These are phyloP conservation scores for Neocucurbitaria cava DNA, from an alignment of 2,329 filamentous ascomycete species.

Conservation along the genomic window DNA sequence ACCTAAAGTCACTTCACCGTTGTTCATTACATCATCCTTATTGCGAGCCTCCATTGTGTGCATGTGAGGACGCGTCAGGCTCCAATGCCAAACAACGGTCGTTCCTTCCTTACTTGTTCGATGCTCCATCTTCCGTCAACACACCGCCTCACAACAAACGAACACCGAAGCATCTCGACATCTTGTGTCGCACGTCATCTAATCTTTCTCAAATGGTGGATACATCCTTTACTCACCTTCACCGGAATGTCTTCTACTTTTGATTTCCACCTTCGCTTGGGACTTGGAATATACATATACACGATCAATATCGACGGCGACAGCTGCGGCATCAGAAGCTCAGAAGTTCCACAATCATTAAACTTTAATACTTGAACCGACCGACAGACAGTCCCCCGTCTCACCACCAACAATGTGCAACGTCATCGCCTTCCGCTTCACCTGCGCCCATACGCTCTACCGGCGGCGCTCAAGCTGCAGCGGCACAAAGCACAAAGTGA, in stretches of 20 bases:
- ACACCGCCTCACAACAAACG: neutral
- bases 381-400: too few relatives aligned
- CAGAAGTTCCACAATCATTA: too few relatives aligned
- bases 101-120: neutral
- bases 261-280: too few relatives aligned
- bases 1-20: too few relatives aligned
- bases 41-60: too few relatives aligned
- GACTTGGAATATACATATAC: neutral
- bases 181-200: neutral
- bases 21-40: too few relatives aligned
- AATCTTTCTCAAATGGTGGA: neutral
- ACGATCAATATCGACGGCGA: neutral
- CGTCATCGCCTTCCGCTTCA: constrained; percentile 37
- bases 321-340: neutral
- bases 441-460: constrained; percentile 40
- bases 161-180: neutral
- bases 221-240: neutral
- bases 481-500: constrained; percentile 39
- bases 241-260: constrained; percentile 1
- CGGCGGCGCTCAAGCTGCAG: constrained; percentile 42
- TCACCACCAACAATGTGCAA: constrained; percentile 52
- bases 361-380: neutral
- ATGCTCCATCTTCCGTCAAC: neutral
- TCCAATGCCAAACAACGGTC: neutral
- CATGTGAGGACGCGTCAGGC: neutral